Conservation (phyloP, 371 early-diverging fungal genomes). For the Choanephora cucurbitarum region DNA sequence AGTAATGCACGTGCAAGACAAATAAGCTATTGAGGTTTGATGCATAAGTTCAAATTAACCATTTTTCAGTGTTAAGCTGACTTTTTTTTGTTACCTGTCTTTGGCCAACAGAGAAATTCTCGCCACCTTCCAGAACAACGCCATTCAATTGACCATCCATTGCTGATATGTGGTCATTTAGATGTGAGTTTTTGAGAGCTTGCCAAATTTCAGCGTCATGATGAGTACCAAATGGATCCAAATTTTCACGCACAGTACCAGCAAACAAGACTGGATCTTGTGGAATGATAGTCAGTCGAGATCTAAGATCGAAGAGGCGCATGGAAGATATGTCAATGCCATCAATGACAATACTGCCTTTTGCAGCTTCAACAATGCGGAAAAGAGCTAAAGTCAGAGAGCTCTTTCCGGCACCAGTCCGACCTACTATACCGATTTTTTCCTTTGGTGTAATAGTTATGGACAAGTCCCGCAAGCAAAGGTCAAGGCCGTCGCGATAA, state of each 20-base stretch:
- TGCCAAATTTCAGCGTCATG: constrained; percentile 85
- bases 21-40: constrained; percentile 45
- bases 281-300: constrained; percentile 87
- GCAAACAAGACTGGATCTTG: constrained; percentile 94
- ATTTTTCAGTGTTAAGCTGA: neutral
- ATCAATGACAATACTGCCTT: constrained; percentile 65
- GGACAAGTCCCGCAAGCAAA: constrained; percentile 64
- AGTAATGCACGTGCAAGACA: constrained; percentile 83
- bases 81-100: constrained; percentile 41
- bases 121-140: constrained; percentile 68
- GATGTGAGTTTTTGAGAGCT: constrained; percentile 71
- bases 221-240: constrained; percentile 74
- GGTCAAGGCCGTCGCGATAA: constrained; percentile 69
- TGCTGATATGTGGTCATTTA: constrained; percentile 61
- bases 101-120: constrained; percentile 88
- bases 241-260: constrained; percentile 67
- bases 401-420: constrained; percentile 96
- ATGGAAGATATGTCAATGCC: constrained; percentile 79
- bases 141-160: constrained; percentile 71
- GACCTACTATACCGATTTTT: constrained; percentile 88
- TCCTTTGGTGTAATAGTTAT: constrained; percentile 65
- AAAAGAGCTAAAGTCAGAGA: constrained; percentile 87
- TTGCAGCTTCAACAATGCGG: constrained; percentile 85
- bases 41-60: neutral
- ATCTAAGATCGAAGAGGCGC: constrained; percentile 68